A percentile compares a stretch with the other conserved stretches of the same genome.
These are phyloP conservation scores for Moesziomyces sp. DNA, from an alignment of 1,284 basidiomycete genomes.

Conservation along the genomic window DNA sequence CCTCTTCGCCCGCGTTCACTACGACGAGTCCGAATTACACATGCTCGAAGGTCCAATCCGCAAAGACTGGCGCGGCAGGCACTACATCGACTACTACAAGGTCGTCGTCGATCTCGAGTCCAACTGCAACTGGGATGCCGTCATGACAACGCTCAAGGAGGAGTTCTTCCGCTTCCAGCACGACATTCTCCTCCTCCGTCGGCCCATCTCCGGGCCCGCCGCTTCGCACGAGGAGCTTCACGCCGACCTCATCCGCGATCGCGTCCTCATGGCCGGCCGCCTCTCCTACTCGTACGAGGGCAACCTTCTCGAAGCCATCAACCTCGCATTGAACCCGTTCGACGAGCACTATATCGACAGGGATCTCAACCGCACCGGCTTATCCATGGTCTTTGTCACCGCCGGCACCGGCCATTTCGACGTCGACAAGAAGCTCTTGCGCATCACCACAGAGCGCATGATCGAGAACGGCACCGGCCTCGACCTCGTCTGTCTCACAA, in stretches of 20 bases:
- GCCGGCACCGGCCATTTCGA: slow-evolving; percentile 94
- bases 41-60: slow-evolving; percentile 71
- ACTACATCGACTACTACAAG: slow-evolving; percentile 90
- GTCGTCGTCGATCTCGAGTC: slow-evolving; percentile 91
- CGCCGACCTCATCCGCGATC: slow-evolving; percentile 56
- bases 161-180: slow-evolving; percentile 69
- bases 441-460: slow-evolving; percentile 93
- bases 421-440: slow-evolving; percentile 87
- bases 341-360: slow-evolving; percentile 97
- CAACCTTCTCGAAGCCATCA: slow-evolving; percentile 92
- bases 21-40: slow-evolving; percentile 74
- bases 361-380: slow-evolving; percentile 90
- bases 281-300: slow-evolving; percentile 92
- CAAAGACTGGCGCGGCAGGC: slow-evolving; percentile 79
- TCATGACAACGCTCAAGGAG: slow-evolving; percentile 85
- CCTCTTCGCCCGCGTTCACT: slow-evolving; percentile 92
- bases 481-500: slow-evolving; percentile 88
- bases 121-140: slow-evolving; percentile 85
- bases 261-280: slow-evolving; percentile 71
- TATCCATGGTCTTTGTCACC: slow-evolving; percentile 85
- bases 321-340: slow-evolving; percentile 89
- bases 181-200: slow-evolving; percentile 61
- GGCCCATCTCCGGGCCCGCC: slow-evolving; percentile 53
- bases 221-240: slow-evolving; percentile 53
- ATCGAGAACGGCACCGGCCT: slow-evolving; percentile 91